These are phyloP conservation scores for Talaromyces sp. DNA, from an alignment of 2,329 filamentous ascomycete species.

Conservation along the genomic window DNA sequence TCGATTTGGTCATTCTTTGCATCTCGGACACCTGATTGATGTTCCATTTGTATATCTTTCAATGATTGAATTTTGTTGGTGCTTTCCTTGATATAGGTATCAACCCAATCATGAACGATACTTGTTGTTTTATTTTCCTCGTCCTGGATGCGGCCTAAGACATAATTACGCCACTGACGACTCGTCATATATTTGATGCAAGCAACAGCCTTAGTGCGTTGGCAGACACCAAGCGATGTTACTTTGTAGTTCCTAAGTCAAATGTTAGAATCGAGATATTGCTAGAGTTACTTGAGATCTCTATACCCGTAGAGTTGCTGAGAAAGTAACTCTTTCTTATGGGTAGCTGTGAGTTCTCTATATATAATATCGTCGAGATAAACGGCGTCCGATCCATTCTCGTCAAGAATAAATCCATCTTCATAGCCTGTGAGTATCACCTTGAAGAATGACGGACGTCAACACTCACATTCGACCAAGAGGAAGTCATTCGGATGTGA, in stretches of 20 bases:
- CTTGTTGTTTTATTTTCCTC: constrained; percentile 29
- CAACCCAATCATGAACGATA: constrained; percentile 37
- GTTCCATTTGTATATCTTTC: constrained; percentile 17
- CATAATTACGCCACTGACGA: constrained; percentile 37
- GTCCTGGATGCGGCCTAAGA: constrained; percentile 33
- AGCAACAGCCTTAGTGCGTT: constrained; percentile 43
- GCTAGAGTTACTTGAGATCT: not conserved
- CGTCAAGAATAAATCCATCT: constrained; percentile 44
- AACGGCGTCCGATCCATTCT: constrained; percentile 39
- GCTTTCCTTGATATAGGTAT: constrained; percentile 34
- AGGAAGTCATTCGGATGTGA: constrained; percentile 44
- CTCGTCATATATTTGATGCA: constrained; percentile 38
- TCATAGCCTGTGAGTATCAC: not conserved
- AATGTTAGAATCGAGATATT: not conserved
- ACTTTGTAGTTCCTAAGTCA: constrained; percentile 40
- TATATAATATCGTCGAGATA: constrained; percentile 43
- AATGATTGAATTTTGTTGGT: constrained; percentile 27
- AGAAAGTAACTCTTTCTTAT: constrained; percentile 32
- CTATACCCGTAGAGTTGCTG: constrained; percentile 40
- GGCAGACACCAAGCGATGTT: constrained; percentile 36
- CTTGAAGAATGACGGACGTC: not conserved
- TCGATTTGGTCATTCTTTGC: constrained; percentile 24
- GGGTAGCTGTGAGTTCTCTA: constrained; percentile 26
- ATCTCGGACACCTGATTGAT: constrained; percentile 5
- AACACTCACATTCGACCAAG: constrained; percentile 39